Percentiles rank a stretch among this genome's conserved stretches.
Conservation (phyloP, 371 early-diverging fungal genomes). For the Syncephalastrum racemosum region DNA sequence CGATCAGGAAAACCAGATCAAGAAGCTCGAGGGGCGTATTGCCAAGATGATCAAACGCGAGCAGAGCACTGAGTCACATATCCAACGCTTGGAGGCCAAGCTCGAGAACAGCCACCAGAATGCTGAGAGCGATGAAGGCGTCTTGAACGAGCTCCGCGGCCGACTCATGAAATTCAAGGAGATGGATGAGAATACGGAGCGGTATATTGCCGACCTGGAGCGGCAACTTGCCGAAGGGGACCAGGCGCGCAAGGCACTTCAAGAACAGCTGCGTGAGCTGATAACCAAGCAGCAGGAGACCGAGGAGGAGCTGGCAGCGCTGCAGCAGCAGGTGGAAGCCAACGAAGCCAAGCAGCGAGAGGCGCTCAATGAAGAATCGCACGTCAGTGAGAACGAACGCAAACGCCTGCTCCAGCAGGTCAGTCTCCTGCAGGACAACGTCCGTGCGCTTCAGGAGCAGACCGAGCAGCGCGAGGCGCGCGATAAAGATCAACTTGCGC, state of each 20-base stretch:
- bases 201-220: slow-evolving; percentile 48
- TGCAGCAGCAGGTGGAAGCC: slow-evolving; percentile 5
- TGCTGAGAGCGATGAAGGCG: slow-evolving; percentile 32
- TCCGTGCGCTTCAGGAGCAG: slow-evolving; percentile 9
- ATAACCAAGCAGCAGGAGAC: slow-evolving; percentile 1
- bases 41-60: slow-evolving; percentile 31
- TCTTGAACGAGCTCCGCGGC: slow-evolving; percentile 32
- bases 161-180: slow-evolving; percentile 40
- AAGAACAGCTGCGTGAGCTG: slow-evolving; percentile 19
- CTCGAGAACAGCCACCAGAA: slow-evolving; percentile 31
- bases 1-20: slow-evolving; percentile 34
- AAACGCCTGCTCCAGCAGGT: slow-evolving; percentile 11
- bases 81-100: slow-evolving; percentile 41
- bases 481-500: not conserved
- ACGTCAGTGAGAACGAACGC: not conserved
- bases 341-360: slow-evolving; percentile 26
- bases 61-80: slow-evolving; percentile 31
- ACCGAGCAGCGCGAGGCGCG: slow-evolving; percentile 9
- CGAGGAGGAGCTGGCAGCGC: slow-evolving; percentile 13
- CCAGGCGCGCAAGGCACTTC: slow-evolving; percentile 18
- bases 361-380: slow-evolving; percentile 28
- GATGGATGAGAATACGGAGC: slow-evolving; percentile 44
- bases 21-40: slow-evolving; percentile 23
- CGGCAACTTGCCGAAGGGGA: slow-evolving; percentile 21
- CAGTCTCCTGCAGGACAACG: slow-evolving; percentile 7